Evolutionary conservation across 768 basidiomycete species (phyloP).

Genomic region (Pisolithus tinctorius): DNA sequence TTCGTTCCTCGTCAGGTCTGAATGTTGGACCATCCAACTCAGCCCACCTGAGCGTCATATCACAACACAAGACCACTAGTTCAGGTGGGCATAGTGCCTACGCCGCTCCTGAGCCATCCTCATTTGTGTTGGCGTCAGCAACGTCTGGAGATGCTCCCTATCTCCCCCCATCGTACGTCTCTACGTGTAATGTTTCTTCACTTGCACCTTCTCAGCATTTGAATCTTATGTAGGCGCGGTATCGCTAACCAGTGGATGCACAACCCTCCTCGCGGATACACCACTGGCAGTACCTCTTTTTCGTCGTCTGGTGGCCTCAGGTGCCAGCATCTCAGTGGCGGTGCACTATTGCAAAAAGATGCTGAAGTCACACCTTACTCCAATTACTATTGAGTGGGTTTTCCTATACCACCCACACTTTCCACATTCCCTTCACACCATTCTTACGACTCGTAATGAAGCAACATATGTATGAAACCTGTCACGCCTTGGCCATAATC

Average conservation of each 20-base stretch:
- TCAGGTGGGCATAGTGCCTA: conserved; percentile 1
- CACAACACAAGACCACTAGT: neutral
- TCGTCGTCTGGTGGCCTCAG: conserved; percentile 1
- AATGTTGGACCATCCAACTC: conserved; percentile 3
- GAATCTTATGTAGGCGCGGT: conserved; percentile 5
- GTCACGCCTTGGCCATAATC: neutral
- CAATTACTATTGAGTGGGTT: conserved; percentile 8
- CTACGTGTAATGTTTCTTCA: neutral
- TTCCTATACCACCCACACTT: neutral
- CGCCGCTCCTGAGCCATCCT: neutral
- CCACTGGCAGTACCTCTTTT: neutral
- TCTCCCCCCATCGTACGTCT: conserved; percentile 11
- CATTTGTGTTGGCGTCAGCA: conserved; percentile 3
- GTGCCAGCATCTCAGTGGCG: conserved; percentile 2
- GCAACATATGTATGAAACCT: neutral
- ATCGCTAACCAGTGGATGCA: conserved; percentile 15
- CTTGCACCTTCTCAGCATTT: neutral
- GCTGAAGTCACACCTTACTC: conserved; percentile 8
- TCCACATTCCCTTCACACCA: neutral
- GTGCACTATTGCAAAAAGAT: neutral
- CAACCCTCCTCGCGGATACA: conserved; percentile 6
- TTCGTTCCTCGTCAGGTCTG: conserved; percentile 5
- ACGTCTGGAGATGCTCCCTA: neutral
- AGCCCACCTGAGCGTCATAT: conserved; percentile 2
- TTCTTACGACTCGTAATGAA: conserved; percentile 4